Evolutionary conservation across 2,329 filamentous ascomycete species (phyloP), one percentile per base, ranked within the genome.

Genomic region (Amesomyces nigricolor): DNA sequence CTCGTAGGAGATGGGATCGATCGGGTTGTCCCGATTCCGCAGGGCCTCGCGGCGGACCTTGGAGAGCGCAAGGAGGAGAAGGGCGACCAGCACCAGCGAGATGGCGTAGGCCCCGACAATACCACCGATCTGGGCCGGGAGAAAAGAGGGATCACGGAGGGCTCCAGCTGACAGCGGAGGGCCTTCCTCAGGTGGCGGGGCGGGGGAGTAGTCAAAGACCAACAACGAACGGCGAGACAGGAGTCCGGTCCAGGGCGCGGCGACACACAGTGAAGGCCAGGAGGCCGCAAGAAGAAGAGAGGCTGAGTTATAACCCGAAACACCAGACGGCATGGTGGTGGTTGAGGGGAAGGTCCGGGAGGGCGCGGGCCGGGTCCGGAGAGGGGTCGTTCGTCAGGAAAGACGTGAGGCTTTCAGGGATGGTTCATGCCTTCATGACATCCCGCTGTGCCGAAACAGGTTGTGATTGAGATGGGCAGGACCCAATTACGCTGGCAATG

Each of bases 51-150:
- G 78, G 19, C 81, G 75, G 57, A 70, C 76, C 68, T 78, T 82
- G 51, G 79, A 73, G 7, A 90, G 76, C 19, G 80, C 69, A 42
- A 90, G 74, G 7, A 91, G 74, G 46, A 82, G 73, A 35, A 82
- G 75, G 64, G 89, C 85, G 64, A 94, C 82, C 64, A 94, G 71
- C 65, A 90, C 77, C 66, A 95, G 78, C 37, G 84, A 88, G 58
- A 89, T 70, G 56, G 91, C 78, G 81, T 96, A 96, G 57, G 88
- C 86, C 58, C 86, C 90, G 57, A 92, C 79, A 58, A 97, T 88
- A 62, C 86, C 89, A 61, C 88, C 87, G 63, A 96, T 85, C 71
- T 96, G 87, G 57, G 83, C 85, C 16, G 91, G 89, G 19, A 96
- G 81, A 54, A 87, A 82, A 16, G 78, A 72, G 60, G 74, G 74